These are phyloP conservation scores for Coelastrella sp. DNA, from an alignment of 139 green algal species.

Conservation along the genomic window DNA sequence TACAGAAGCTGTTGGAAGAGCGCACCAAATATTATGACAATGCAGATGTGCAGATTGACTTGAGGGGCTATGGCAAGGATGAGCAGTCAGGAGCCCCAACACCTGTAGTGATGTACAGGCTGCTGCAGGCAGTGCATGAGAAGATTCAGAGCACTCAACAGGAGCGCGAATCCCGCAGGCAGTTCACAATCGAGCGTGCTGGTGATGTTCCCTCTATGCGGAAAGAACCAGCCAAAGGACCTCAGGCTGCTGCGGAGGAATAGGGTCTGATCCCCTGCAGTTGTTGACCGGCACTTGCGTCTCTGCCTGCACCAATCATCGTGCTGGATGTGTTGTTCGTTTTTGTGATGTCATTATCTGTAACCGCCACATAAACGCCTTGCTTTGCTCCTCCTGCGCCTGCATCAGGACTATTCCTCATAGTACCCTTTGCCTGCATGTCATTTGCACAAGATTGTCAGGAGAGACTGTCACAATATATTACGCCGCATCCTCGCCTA, in stretches of 20 bases:
- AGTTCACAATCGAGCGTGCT: slow-evolving; percentile 62
- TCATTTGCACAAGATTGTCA: no score
- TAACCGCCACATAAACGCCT: no score
- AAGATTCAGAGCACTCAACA: slow-evolving; percentile 61
- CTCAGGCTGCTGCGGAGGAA: slow-evolving; percentile 11
- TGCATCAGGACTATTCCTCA: no score
- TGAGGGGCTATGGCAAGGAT: slow-evolving; percentile 68
- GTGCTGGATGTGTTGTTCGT: no score
- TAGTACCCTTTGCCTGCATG: no score
- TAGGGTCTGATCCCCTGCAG: background rate
- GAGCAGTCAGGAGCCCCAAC: slow-evolving; percentile 59
- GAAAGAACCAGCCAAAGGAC: slow-evolving; percentile 9
- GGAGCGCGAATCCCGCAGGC: slow-evolving; percentile 56
- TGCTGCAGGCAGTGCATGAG: slow-evolving; percentile 54
- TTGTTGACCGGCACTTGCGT: no score
- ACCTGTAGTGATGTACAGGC: slow-evolving; percentile 63
- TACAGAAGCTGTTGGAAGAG: slow-evolving; percentile 69
- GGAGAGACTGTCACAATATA: no score
- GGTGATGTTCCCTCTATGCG: slow-evolving; percentile 33
- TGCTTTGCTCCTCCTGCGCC: no score
- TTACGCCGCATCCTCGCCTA: no score
- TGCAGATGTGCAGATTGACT: slow-evolving; percentile 73
- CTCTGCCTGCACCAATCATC: no score
- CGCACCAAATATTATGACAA: slow-evolving; percentile 74
- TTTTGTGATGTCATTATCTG: no score